Evolutionary conservation across 129 eudicot species (phyloP), one percentile per base, ranked within the genome.

Genomic region (Flaveria linearis): DNA sequence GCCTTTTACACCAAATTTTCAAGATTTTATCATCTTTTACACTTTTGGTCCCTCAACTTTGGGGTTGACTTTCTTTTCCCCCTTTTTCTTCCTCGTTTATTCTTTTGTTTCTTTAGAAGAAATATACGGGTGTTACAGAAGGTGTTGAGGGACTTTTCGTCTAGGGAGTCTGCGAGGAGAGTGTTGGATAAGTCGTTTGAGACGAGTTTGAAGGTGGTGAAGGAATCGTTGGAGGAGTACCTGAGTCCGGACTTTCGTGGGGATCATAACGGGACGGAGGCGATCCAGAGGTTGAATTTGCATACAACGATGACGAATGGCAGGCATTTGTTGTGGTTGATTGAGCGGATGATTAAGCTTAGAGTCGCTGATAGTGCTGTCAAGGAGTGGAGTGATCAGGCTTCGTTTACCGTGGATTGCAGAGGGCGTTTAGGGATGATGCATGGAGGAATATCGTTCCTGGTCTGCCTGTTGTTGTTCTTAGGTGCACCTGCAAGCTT

Each of bases 331-430:
- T 41, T 94, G 84, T 91, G 98, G 98, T 28, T 94, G 62, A 87
- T 94, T 76, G 98, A 94, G 81, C 87, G 97, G 87, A 94, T 94
- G 98, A 86, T 94, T 47, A 97, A 94, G 88, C 67, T 94, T 52
- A 86, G 87, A 68, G 98, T 87, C 17, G 98, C 98, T 1, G 97
- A 94, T 73, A 68, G 66, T 7, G 98, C 98, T 0, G 96, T 91
- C 15, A 86, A 77, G 80, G 90, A 86, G 74, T 93, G 97, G 98
- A 93, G 96, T 56, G 86, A 94, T 20, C 98, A 88, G 84, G 80
- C 84, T 43, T 49, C 85, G 2, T 83, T 94, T 52, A 85, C 96
- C 0, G 83, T 86, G 0, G 93, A 94, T 84, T 94, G 90, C 97
- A 82, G 86, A 82, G 96, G 82, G 97, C 93, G 7, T 89, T 94